phyloP scores from a whole-genome alignment of 2,329 filamentous ascomycete genomes.

The Diaporthe vaccinii region DNA sequence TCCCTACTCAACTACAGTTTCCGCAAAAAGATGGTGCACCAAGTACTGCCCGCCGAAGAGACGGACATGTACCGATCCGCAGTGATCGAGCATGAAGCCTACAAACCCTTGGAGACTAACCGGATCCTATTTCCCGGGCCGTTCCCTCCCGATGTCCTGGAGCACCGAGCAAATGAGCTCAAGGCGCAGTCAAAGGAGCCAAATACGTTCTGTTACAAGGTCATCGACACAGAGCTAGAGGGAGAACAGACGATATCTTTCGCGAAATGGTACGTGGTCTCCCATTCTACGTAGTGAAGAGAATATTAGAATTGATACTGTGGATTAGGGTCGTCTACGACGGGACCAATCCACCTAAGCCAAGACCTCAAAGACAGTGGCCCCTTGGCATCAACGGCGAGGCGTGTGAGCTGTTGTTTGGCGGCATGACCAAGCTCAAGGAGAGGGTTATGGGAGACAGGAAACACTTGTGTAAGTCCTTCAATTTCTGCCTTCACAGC shows the following conservation, averaged over 20 bases:
- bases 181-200: slow-evolving; percentile 43
- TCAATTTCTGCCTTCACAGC: not conserved
- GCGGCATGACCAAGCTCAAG: slow-evolving; percentile 43
- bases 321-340: slow-evolving; percentile 29
- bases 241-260: slow-evolving; percentile 50
- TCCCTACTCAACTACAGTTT: not conserved
- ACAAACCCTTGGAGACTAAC: slow-evolving; percentile 50
- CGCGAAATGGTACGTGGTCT: slow-evolving; percentile 47
- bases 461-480: slow-evolving; percentile 48
- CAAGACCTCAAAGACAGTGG: slow-evolving; percentile 41
- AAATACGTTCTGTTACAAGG: slow-evolving; percentile 49
- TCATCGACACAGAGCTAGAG: slow-evolving; percentile 51
- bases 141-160: slow-evolving; percentile 33
- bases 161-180: slow-evolving; percentile 36
- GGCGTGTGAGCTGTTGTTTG: slow-evolving; percentile 51
- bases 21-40: slow-evolving; percentile 52
- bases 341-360: slow-evolving; percentile 42
- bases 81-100: slow-evolving; percentile 55
- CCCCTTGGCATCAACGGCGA: slow-evolving; percentile 48
- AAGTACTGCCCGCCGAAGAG: slow-evolving; percentile 51
- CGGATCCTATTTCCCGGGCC: slow-evolving; percentile 48
- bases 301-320: no score
- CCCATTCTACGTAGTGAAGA: no score
- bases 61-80: slow-evolving; percentile 53
- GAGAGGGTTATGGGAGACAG: slow-evolving; percentile 43